phyloP scores from a whole-genome alignment of 768 basidiomycete genomes.

The Lentinus brumalis region DNA sequence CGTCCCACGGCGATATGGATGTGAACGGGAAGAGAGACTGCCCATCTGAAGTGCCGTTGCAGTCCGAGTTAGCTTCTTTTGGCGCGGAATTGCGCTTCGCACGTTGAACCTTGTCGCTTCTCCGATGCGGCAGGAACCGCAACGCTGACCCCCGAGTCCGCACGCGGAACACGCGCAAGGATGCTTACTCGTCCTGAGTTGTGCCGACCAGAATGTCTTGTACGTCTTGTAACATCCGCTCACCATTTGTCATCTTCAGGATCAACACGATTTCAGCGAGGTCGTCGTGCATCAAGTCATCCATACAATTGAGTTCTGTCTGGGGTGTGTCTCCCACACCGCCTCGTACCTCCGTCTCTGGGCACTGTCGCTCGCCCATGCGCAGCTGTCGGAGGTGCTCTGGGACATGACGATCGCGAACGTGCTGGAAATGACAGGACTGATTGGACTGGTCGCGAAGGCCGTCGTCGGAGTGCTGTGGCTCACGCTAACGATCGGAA shows the following conservation, averaged over 20 bases:
- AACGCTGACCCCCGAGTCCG: too few species aligned
- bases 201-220: not conserved
- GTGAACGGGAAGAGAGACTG: too few species aligned
- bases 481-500: constrained; percentile 73
- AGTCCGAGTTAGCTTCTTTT: too few species aligned
- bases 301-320: constrained; percentile 98
- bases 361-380: constrained; percentile 97
- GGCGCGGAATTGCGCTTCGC: too few species aligned
- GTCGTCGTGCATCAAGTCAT: constrained; percentile 97
- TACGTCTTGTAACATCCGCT: constrained; percentile 18
- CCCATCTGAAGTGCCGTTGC: too few species aligned
- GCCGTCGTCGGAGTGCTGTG: constrained; percentile 64
- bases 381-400: constrained; percentile 92
- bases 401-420: constrained; percentile 84
- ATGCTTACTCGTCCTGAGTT: too few species aligned
- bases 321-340: constrained; percentile 98
- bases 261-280: constrained; percentile 92
- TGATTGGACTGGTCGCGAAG: constrained; percentile 54
- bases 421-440: constrained; percentile 60
- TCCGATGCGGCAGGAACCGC: too few species aligned
- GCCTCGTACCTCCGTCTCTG: constrained; percentile 92
- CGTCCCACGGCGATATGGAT: too few species aligned
- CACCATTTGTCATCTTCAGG: constrained; percentile 39
- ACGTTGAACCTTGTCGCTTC: too few species aligned
- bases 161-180: too few species aligned